Evolutionary conservation across 139 green algal genomes (phyloP), one percentile per base, ranked within the genome.

Genomic region (Yamagishiella unicocca): DNA sequence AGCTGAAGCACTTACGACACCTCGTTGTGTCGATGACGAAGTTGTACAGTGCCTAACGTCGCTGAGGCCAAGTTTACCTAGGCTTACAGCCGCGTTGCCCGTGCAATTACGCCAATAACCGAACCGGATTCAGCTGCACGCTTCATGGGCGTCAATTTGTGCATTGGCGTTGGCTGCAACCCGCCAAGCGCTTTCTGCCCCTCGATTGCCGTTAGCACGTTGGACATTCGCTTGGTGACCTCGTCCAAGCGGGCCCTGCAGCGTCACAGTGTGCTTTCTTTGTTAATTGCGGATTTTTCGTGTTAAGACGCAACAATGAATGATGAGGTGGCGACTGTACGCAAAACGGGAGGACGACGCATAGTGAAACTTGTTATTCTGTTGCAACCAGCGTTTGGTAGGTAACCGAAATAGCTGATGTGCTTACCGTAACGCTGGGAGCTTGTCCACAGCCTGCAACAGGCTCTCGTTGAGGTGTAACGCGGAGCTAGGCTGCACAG

Each of bases 181-280:
- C 22, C 27, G 24, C n/a, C 43, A 1, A 29, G 17, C 0, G 21
- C 12, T 19, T 37, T 66, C 64, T 86, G 80, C 31, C 66, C 43
- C 43, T 86, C 64, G 35, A 86, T 66, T 4, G 80, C 80, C 8
- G 24, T 17, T 42, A 86, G 68, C n/a, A 86, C 80, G 62, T 77
- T 77, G 62, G 42, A 29, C 80, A 86, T 46, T 2, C 80, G 80
- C 80, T 12, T 61, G 8, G n/a, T 54, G 4, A 86, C 80, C 80
- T 86, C 80, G 9, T 86, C 80, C n/a, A 86, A 29, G 43, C 80
- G 80, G 1, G 80, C 80, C 43, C 80, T 86, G 79, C 67, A 50
- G n/a, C n/a, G n/a, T n/a, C n/a, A n/a, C n/a, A n/a, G n/a, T n/a
- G n/a, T n/a, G n/a, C n/a, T n/a, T n/a, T n/a, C n/a, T n/a, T n/a